Evolutionary conservation across 2,329 filamentous ascomycete species (phyloP).

Genomic region (Aphanocladium album): DNA sequence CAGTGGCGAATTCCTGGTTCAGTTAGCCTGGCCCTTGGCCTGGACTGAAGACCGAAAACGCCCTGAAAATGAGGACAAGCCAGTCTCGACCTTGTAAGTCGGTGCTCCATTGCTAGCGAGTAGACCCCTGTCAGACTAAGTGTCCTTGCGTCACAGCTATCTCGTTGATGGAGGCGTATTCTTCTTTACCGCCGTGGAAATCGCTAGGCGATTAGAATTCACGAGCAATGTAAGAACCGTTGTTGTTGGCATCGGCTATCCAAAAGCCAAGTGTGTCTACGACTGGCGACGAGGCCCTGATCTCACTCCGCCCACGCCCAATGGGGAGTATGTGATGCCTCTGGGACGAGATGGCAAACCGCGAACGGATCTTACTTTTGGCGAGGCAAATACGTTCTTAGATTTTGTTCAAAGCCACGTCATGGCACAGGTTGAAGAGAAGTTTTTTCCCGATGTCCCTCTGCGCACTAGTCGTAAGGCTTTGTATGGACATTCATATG

Average conservation of each 20-base stretch:
- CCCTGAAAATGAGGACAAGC: slow-evolving; percentile 17
- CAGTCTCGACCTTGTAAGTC: slow-evolving; percentile 23
- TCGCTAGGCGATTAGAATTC: slow-evolving; percentile 22
- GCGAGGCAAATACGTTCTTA: slow-evolving; percentile 41
- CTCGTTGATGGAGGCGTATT: slow-evolving; percentile 31
- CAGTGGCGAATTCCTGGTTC: slow-evolving; percentile 26
- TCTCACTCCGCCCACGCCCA: slow-evolving; percentile 24
- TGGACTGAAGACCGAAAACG: slow-evolving; percentile 23
- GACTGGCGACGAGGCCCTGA: slow-evolving; percentile 26
- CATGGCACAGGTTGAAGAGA: slow-evolving; percentile 27
- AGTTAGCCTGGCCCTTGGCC: slow-evolving; percentile 26
- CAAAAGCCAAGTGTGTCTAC: slow-evolving; percentile 24
- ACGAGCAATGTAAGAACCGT: slow-evolving; percentile 23
- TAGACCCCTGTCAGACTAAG: neutral
- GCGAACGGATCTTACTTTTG: slow-evolving; percentile 24
- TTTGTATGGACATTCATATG: slow-evolving; percentile 45
- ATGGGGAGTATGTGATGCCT: slow-evolving; percentile 21
- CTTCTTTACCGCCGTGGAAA: slow-evolving; percentile 29
- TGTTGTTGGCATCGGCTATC: slow-evolving; percentile 30
- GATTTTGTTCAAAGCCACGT: slow-evolving; percentile 37
- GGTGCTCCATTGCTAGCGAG: neutral
- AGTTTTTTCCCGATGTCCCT: slow-evolving; percentile 22
- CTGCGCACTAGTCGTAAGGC: slow-evolving; percentile 35
- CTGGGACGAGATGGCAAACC: slow-evolving; percentile 22
- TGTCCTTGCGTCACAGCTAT: slow-evolving; percentile 21